A percentile compares a stretch with the other conserved stretches of the same genome.
Evolutionary conservation across 208 protist species (phyloP).

Genomic region (Trypanosoma melophagium): DNA sequence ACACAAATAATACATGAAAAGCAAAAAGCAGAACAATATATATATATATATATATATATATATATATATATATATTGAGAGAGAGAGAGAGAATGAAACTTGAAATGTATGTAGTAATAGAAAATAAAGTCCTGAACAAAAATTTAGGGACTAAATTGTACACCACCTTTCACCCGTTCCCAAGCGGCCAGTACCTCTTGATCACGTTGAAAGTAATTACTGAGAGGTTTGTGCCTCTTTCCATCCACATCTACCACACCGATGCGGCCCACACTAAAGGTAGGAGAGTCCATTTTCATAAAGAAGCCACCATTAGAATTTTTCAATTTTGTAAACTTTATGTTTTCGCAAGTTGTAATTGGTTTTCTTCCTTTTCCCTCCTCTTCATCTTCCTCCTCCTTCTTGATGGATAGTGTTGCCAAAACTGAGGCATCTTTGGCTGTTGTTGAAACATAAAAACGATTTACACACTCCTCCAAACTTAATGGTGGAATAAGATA

Average conservation of each 20-base stretch:
- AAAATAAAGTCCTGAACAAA: too few species aligned
- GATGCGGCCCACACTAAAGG: slow-evolving; percentile 37
- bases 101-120: too few species aligned
- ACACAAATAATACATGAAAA: neutral
- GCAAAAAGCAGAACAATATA: too few species aligned
- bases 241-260: slow-evolving; percentile 74
- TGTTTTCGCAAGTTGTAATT: slow-evolving; percentile 6
- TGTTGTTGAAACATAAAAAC: slow-evolving; percentile 73
- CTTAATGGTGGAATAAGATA: slow-evolving; percentile 17
- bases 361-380: neutral
- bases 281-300: slow-evolving; percentile 20
- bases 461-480: slow-evolving; percentile 40
- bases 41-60: too few species aligned
- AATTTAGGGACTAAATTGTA: neutral
- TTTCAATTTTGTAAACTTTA: neutral
- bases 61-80: too few species aligned
- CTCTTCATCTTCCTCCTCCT: neutral
- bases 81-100: too few species aligned
- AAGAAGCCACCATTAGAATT: slow-evolving; percentile 15
- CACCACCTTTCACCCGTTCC: slow-evolving; percentile 15
- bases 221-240: slow-evolving; percentile 69
- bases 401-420: slow-evolving; percentile 34
- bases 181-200: slow-evolving; percentile 43
- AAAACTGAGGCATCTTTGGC: slow-evolving; percentile 74
- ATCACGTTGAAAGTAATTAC: slow-evolving; percentile 60